Evolutionary conservation across 768 basidiomycete species (phyloP).

Genomic region (Aureoboletus auriporus): DNA sequence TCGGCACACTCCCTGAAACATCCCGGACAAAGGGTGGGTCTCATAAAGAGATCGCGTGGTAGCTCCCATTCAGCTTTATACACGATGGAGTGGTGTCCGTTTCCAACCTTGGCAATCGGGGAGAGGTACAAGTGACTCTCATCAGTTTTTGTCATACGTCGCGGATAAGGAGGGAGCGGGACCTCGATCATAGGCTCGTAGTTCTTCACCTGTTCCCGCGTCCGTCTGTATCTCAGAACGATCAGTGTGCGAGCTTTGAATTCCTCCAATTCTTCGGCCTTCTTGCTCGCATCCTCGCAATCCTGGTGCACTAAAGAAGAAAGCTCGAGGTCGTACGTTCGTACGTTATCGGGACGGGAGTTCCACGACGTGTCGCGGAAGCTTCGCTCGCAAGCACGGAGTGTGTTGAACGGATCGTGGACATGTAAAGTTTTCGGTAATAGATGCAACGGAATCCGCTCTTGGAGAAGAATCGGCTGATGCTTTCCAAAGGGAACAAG

Average conservation of each 20-base stretch:
- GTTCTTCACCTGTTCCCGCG: slow-evolving; percentile 20
- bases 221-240: slow-evolving; percentile 17
- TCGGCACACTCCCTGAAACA: slow-evolving; percentile 36
- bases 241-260: slow-evolving; percentile 15
- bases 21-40: slow-evolving; percentile 31
- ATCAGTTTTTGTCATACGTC: slow-evolving; percentile 16
- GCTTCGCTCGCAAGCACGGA: slow-evolving; percentile 12
- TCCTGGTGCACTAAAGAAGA: not conserved
- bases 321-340: slow-evolving; percentile 28
- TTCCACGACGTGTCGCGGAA: slow-evolving; percentile 21
- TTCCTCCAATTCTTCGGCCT: slow-evolving; percentile 8
- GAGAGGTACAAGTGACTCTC: slow-evolving; percentile 51
- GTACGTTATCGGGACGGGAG: slow-evolving; percentile 27
- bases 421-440: slow-evolving; percentile 40
- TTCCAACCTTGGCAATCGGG: slow-evolving; percentile 33
- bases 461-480: slow-evolving; percentile 26
- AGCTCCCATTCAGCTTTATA: slow-evolving; percentile 51
- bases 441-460: slow-evolving; percentile 31
- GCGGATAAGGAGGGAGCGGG: slow-evolving; percentile 25
- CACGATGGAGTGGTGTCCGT: slow-evolving; percentile 51
- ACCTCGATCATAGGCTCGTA: slow-evolving; percentile 28
- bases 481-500: slow-evolving; percentile 32
- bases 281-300: slow-evolving; percentile 1
- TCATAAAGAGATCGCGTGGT: slow-evolving; percentile 38
- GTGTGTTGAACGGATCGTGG: slow-evolving; percentile 40